Percentiles rank a stretch among this genome's conserved stretches.
Conservation (phyloP, 805 yeast genomes). For the Cyberlindnera samutprakarnensis region DNA sequence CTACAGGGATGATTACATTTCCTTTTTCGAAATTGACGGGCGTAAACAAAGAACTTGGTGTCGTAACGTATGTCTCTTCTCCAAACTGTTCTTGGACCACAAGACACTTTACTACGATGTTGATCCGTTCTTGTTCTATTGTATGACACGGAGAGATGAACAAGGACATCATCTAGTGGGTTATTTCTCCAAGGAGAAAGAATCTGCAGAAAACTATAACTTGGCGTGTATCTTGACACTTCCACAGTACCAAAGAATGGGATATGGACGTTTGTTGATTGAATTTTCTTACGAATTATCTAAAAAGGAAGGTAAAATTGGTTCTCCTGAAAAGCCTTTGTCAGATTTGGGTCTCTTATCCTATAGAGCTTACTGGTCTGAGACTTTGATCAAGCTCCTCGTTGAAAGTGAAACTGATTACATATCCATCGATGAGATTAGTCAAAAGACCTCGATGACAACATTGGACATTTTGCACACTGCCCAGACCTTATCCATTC, state of each 20-base stretch:
- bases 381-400: conserved; percentile 66
- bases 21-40: conserved; percentile 97
- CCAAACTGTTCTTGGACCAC: conserved; percentile 89
- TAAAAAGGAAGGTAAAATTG: conserved; percentile 80
- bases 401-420: conserved; percentile 47
- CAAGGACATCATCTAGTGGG: conserved; percentile 96
- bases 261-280: conserved; percentile 85
- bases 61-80: conserved; percentile 83
- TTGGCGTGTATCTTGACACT: conserved; percentile 95
- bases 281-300: conserved; percentile 92
- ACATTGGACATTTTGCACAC: conserved; percentile 94
- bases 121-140: conserved; percentile 92
- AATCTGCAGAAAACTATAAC: conserved; percentile 89
- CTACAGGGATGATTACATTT: conserved; percentile 84
- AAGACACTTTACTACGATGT: conserved; percentile 96
- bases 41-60: conserved; percentile 96
- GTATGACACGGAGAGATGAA: conserved; percentile 88
- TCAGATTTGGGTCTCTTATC: conserved; percentile 91
- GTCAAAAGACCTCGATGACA: conserved; percentile 85
- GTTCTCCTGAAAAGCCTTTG: conserved; percentile 96
- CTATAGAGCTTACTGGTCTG: conserved; percentile 96
- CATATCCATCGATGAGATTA: conserved; percentile 84
- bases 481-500: conserved; percentile 80
- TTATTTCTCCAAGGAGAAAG: conserved; percentile 94
- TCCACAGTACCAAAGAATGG: conserved; percentile 95